Evolutionary conservation across 2,329 filamentous ascomycete genomes (phyloP).

Genomic region (Fonsecaea pugnacius): DNA sequence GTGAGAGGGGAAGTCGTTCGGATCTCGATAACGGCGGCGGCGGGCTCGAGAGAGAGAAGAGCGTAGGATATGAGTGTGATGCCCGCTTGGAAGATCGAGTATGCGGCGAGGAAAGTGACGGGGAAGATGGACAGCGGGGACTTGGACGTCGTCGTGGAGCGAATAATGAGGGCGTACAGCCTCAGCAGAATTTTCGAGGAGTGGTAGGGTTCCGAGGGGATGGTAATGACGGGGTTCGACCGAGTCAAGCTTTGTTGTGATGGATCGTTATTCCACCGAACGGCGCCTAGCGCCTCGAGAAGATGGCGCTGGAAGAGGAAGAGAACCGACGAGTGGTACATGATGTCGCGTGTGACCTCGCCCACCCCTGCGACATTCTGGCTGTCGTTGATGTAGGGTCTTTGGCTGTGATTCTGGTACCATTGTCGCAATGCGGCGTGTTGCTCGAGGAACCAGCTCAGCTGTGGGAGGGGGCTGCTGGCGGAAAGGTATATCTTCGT

Average conservation of each 20-base stretch:
- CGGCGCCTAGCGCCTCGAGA: constrained; percentile 9
- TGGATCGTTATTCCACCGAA: constrained; percentile 6
- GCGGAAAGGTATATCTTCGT: constrained; percentile 7
- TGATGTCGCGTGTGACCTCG: constrained; percentile 9
- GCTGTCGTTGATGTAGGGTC: neutral
- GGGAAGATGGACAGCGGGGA: constrained; percentile 8
- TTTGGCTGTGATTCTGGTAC: constrained; percentile 12
- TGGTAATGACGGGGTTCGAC: neutral
- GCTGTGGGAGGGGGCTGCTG: neutral
- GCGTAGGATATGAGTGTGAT: constrained; percentile 15
- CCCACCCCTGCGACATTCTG: constrained; percentile 1
- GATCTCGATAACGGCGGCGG: constrained; percentile 3
- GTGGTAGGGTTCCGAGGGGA: constrained; percentile 9
- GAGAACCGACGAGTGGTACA: constrained; percentile 16
- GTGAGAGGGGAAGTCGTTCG: neutral
- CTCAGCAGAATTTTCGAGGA: constrained; percentile 7
- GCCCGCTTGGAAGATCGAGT: constrained; percentile 14
- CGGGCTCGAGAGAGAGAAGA: constrained; percentile 11
- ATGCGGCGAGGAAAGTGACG: constrained; percentile 13
- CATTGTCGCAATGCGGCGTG: constrained; percentile 8
- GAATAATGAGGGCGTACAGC: constrained; percentile 13
- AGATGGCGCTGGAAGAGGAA: constrained; percentile 18
- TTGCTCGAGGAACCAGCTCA: constrained; percentile 4
- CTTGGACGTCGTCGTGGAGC: constrained; percentile 4
- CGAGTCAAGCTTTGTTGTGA: neutral